Base-by-base conservation (phyloP, 208 protist genomes). In the Leptomonas seymouri region DNA sequence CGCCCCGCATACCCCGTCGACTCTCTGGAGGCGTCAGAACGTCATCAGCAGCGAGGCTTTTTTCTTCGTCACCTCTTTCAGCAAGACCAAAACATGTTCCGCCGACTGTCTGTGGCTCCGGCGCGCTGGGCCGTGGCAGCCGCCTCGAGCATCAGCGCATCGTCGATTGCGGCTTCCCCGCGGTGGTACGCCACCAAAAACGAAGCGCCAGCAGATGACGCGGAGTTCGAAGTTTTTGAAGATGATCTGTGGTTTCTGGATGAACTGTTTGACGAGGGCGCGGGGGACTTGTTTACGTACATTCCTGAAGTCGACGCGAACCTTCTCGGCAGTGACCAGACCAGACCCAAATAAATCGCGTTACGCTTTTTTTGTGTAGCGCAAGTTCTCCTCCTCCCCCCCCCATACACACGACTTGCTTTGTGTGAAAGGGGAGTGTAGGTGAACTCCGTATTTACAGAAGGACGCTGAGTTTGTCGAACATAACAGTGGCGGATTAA, bases 211-310 rank as follows among this genome's bases (percentile, higher is more conserved):
- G 54, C 54, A 6, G 82, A 84, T 28, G 81, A 71, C 18, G 77
- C 74, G 8, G 75, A 84, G 39, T 84, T 87, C 16, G 82, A 87
- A 56, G 84, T 90, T 54, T 89, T 89, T 51, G 81, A 95, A 21
- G 84, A 89, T 34, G 90, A 95, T 48, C 74, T 95, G 45, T 78
- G 76, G 59, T 95, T 95, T 63, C 81, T 95, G 18, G 87, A 92
- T 55, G 86, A 95, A 67, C 68, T 91, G 31, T 84, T 84, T 50
- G 85, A 86, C 50, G 89, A 93, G 54, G 78, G 76, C 45, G 59
- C 71, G 5, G 71, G 72, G 0, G 90, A 95, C 46, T 68, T 89
- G 49, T 84, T 82, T 45, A 76, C 77, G n/a, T 92, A 82, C 62
- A 89, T 95, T 56, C 87, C 87, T 16, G 86, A 87, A 15, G 63